These are phyloP conservation scores for Candida michaelii DNA, from an alignment of 805 yeast species.

Conservation along the genomic window DNA sequence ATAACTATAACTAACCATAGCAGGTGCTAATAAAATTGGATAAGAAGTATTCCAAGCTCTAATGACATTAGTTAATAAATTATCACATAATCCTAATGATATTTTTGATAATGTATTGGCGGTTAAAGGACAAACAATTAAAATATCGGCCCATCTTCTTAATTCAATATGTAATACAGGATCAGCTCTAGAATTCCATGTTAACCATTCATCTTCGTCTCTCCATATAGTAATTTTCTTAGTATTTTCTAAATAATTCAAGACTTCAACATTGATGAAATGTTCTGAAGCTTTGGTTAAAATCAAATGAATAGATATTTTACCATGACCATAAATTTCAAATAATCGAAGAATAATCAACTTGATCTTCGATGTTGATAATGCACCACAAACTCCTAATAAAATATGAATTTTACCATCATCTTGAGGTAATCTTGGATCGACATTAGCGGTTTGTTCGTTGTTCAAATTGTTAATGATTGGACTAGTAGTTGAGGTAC, in stretches of 20 bases:
- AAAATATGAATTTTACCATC: conserved; percentile 58
- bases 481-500: conserved; percentile 11
- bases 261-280: conserved; percentile 48
- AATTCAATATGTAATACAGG: conserved; percentile 94
- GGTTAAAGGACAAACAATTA: conserved; percentile 90
- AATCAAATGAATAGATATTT: conserved; percentile 53
- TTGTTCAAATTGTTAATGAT: conserved; percentile 4
- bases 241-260: conserved; percentile 36
- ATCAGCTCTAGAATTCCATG: conserved; percentile 80
- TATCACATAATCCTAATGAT: conserved; percentile 89
- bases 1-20: conserved; percentile 92
- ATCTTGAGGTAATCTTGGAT: conserved; percentile 49
- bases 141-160: conserved; percentile 94
- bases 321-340: conserved; percentile 51
- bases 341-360: conserved; percentile 51
- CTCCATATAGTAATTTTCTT: conserved; percentile 54
- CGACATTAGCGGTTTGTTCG: conserved; percentile 51
- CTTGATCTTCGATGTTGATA: conserved; percentile 51
- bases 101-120: conserved; percentile 92
- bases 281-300: conserved; percentile 54
- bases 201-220: conserved; percentile 60
- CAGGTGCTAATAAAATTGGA: conserved; percentile 90
- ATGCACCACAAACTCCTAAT: conserved; percentile 59
- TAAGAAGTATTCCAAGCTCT: conserved; percentile 94
- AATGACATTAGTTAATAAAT: conserved; percentile 82